These are phyloP conservation scores for Cladosporium sp. DNA, from an alignment of 2,329 filamentous ascomycete species.

Conservation along the genomic window DNA sequence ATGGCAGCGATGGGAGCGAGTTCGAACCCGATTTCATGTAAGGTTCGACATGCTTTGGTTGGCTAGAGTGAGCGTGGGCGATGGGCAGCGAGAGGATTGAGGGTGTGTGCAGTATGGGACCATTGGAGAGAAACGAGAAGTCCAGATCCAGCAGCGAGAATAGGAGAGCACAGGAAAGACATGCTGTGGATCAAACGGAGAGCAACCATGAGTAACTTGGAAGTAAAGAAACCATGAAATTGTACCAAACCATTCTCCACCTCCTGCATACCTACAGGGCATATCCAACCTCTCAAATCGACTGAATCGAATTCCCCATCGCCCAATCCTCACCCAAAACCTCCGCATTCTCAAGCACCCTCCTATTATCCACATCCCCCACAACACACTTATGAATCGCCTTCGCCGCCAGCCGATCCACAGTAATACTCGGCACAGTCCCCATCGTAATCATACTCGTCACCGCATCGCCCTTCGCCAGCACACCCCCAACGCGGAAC, in stretches of 20 bases:
- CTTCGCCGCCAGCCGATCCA: conserved; percentile 34
- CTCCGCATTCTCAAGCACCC: conserved; percentile 39
- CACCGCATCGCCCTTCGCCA: conserved; percentile 34
- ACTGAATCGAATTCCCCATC: conserved; percentile 31
- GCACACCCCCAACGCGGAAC: conserved; percentile 36
- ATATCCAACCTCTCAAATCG: not conserved
- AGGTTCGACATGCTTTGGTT: not conserved
- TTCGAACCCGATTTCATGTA: conserved; percentile 2
- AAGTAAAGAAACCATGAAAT: conserved; percentile 9
- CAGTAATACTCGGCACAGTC: conserved; percentile 31
- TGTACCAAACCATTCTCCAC: not conserved
- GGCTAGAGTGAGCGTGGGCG: not conserved
- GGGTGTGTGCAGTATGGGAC: not conserved
- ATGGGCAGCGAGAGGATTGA: not conserved
- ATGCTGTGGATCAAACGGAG: not conserved
- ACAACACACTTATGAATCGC: conserved; percentile 33
- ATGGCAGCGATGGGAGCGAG: conserved; percentile 19
- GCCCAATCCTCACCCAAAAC: conserved; percentile 40
- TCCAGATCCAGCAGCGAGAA: not conserved
- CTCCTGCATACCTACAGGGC: not conserved
- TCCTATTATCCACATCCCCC: conserved; percentile 34
- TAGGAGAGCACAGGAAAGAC: not conserved
- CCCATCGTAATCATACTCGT: conserved; percentile 14
- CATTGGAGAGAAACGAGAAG: not conserved
- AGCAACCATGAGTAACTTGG: not conserved